Evolutionary conservation across 495 filamentous ascomycete species (phyloP).

Genomic region (Penicillium coffeae): DNA sequence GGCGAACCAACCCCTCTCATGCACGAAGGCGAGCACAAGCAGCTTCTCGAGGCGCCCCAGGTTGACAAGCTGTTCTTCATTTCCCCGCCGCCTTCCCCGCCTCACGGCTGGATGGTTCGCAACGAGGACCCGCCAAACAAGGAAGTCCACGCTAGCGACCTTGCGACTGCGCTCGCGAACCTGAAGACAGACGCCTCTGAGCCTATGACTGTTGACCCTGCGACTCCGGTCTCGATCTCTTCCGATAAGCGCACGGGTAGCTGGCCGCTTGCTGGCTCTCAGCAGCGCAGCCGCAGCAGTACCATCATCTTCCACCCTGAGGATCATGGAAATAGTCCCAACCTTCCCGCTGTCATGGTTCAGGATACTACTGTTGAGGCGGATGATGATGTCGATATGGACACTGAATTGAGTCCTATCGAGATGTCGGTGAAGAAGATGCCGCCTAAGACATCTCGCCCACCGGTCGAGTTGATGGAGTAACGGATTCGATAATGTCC

Average conservation of each 20-base stretch:
- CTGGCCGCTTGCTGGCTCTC: constrained; percentile 32
- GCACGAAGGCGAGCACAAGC: constrained; percentile 49
- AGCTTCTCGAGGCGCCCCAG: constrained; percentile 77
- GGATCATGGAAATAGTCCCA: constrained; percentile 69
- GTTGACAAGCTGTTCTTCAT: constrained; percentile 95
- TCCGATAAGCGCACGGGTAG: constrained; percentile 38
- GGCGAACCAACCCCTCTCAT: constrained; percentile 70
- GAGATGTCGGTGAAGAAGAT: constrained; percentile 51
- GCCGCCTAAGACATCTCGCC: constrained; percentile 72
- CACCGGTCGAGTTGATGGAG: constrained; percentile 88
- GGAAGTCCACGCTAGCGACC: constrained; percentile 85
- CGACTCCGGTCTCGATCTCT: constrained; percentile 33
- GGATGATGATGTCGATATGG: constrained; percentile 34
- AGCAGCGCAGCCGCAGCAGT: constrained; percentile 54
- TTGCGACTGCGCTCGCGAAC: constrained; percentile 73
- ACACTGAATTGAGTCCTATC: constrained; percentile 39
- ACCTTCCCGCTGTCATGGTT: constrained; percentile 83
- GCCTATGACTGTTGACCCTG: constrained; percentile 24
- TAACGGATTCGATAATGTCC: constrained; percentile 9
- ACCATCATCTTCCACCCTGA: constrained; percentile 74
- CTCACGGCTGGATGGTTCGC: constrained; percentile 87
- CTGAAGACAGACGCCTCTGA: constrained; percentile 46
- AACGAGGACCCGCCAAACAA: constrained; percentile 92
- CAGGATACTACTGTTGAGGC: constrained; percentile 75
- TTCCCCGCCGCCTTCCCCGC: constrained; percentile 84